Percentiles rank a stretch among this genome's conserved stretches.
These are phyloP conservation scores for Geotrichum cucujoidarum DNA, from an alignment of 1,139 yeast species.

Conservation along the genomic window DNA sequence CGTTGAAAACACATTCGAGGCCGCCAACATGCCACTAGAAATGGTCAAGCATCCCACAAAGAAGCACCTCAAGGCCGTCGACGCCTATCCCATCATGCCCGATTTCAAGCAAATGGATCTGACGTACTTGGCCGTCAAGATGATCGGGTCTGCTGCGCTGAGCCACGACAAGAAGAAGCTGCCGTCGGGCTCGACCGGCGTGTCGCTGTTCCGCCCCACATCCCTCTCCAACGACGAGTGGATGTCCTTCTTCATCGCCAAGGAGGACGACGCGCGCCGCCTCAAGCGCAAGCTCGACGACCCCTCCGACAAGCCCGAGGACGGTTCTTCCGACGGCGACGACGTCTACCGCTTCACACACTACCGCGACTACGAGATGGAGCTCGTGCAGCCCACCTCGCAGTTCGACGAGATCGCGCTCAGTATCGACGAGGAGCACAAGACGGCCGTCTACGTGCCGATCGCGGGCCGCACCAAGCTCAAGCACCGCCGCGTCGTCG, in stretches of 20 bases:
- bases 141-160: conserved; percentile 73
- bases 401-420: conserved; percentile 55
- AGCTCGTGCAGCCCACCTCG: conserved; percentile 46
- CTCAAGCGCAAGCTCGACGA: conserved; percentile 31
- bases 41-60: conserved; percentile 70
- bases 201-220: conserved; percentile 72
- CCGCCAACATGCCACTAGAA: conserved; percentile 47
- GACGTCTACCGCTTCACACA: conserved; percentile 56
- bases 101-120: conserved; percentile 87
- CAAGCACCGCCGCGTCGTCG: conserved; percentile 73
- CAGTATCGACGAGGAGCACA: conserved; percentile 49
- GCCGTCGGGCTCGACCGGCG: conserved; percentile 46
- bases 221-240: conserved; percentile 74
- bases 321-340: conserved; percentile 42
- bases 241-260: conserved; percentile 67
- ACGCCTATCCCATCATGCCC: conserved; percentile 77
- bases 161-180: conserved; percentile 41
- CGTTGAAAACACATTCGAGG: conserved; percentile 74
- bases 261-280: conserved; percentile 37
- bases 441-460: conserved; percentile 73
- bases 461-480: conserved; percentile 72
- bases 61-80: conserved; percentile 67
- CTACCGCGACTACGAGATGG: conserved; percentile 77
- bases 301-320: conserved; percentile 29
- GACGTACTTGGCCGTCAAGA: conserved; percentile 62